Conservation (phyloP, 2,329 filamentous ascomycete genomes). For the Elsinoe necatrix region DNA sequence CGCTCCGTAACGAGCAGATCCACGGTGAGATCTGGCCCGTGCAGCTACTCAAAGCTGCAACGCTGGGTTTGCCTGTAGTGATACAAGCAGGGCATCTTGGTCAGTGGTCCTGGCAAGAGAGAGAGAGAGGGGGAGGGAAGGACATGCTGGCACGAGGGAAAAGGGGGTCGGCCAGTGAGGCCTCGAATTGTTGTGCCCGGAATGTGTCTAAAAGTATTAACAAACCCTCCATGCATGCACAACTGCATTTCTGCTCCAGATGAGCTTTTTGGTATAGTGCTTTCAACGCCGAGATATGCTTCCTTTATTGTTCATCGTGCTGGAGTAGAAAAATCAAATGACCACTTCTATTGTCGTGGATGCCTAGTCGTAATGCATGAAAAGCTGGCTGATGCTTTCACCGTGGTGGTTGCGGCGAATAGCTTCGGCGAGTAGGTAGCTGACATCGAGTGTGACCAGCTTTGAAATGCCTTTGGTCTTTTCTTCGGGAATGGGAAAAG, state of each 20-base stretch:
- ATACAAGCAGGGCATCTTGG: background rate
- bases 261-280: background rate
- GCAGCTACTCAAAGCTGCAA: slow-evolving; percentile 37
- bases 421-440: slow-evolving; percentile 78
- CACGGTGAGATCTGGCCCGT: slow-evolving; percentile 30
- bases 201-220: background rate
- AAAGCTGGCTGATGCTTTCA: slow-evolving; percentile 59
- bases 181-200: background rate
- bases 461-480: slow-evolving; percentile 66
- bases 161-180: background rate
- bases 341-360: background rate
- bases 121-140: no score
- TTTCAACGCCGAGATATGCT: slow-evolving; percentile 6
- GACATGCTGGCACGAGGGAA: no score
- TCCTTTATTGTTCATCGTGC: background rate
- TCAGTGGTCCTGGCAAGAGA: background rate
- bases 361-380: slow-evolving; percentile 34
- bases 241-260: background rate
- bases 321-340: background rate
- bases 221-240: background rate
- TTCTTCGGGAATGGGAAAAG: slow-evolving; percentile 78
- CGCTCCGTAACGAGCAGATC: slow-evolving; percentile 40
- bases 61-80: slow-evolving; percentile 30
- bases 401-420: slow-evolving; percentile 96
- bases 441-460: slow-evolving; percentile 81